phyloP scores from a whole-genome alignment of 1,284 basidiomycete species.

The Gymnopus androsaceus region DNA sequence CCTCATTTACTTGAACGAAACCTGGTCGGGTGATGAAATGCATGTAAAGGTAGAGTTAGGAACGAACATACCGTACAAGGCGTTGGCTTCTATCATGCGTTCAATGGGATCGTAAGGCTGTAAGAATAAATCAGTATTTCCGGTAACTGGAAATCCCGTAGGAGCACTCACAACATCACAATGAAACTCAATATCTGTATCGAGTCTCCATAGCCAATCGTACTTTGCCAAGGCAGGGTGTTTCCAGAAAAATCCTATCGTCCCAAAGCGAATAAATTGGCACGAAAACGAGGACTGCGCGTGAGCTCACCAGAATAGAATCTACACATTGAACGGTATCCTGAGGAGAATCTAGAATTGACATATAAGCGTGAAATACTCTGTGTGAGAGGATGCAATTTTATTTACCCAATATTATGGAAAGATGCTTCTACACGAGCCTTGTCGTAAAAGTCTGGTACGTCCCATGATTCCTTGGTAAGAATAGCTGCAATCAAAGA shows the following conservation, averaged over 20 bases:
- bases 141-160: not conserved
- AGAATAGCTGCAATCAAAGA: constrained; percentile 16
- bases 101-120: constrained; percentile 32
- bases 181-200: constrained; percentile 33
- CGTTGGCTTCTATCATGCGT: constrained; percentile 24
- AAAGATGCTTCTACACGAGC: constrained; percentile 25
- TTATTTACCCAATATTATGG: constrained; percentile 25
- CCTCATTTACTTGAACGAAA: constrained; percentile 28
- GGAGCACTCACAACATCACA: constrained; percentile 28
- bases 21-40: constrained; percentile 18
- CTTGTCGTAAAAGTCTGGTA: constrained; percentile 25
- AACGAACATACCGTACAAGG: constrained; percentile 25
- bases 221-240: constrained; percentile 28
- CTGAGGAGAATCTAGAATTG: constrained; percentile 25
- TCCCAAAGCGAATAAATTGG: not conserved
- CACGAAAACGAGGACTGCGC: not conserved
- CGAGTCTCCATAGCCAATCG: constrained; percentile 33
- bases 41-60: not conserved
- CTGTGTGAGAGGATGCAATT: not conserved
- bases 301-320: constrained; percentile 28
- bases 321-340: constrained; percentile 32
- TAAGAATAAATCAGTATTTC: not conserved
- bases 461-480: constrained; percentile 25
- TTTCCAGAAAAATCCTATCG: constrained; percentile 30
- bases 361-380: not conserved